A percentile compares a stretch with the other conserved stretches of the same genome.
phyloP scores from a whole-genome alignment of 2,329 filamentous ascomycete species.

The Lachnellula suecica region DNA sequence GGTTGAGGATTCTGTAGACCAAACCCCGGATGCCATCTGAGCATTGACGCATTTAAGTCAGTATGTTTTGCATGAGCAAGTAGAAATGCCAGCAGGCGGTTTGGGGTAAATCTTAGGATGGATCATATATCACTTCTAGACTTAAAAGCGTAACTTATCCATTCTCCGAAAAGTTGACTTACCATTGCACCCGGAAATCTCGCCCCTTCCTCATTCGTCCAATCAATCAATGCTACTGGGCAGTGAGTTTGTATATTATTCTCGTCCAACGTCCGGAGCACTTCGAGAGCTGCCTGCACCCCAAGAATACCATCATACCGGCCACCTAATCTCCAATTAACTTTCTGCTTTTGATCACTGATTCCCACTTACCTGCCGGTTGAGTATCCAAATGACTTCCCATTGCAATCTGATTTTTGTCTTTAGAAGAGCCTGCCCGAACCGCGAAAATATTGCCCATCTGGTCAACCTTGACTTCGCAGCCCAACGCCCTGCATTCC shows the following conservation, averaged over 20 bases:
- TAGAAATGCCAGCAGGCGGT: too few species aligned
- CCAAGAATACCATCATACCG: constrained; percentile 80
- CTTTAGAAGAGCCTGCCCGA: constrained; percentile 54
- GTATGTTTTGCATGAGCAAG: too few species aligned
- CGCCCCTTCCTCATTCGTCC: constrained; percentile 67
- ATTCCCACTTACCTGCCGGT: constrained; percentile 43
- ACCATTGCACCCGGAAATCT: constrained; percentile 75
- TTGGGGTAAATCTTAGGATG: too few species aligned
- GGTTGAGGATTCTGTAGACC: constrained; percentile 62
- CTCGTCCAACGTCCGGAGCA: constrained; percentile 66
- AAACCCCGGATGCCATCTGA: constrained; percentile 72
- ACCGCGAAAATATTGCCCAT: constrained; percentile 78
- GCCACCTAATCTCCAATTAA: constrained; percentile 30
- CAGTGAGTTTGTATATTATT: constrained; percentile 66
- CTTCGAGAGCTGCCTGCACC: constrained; percentile 69
- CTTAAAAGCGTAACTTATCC: too few species aligned
- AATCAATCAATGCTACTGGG: constrained; percentile 50
- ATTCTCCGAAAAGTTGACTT: too few species aligned
- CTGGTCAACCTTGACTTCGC: constrained; percentile 64
- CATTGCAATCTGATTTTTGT: constrained; percentile 63
- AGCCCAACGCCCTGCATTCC: constrained; percentile 61
- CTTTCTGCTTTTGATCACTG: background rate
- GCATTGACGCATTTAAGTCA: too few species aligned
- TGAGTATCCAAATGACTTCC: constrained; percentile 70
- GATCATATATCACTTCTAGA: too few species aligned